Percentiles rank a stretch among this genome's conserved stretches.
These are phyloP conservation scores for Pichia paraexigua DNA, from an alignment of 805 yeast species.

Conservation along the genomic window DNA sequence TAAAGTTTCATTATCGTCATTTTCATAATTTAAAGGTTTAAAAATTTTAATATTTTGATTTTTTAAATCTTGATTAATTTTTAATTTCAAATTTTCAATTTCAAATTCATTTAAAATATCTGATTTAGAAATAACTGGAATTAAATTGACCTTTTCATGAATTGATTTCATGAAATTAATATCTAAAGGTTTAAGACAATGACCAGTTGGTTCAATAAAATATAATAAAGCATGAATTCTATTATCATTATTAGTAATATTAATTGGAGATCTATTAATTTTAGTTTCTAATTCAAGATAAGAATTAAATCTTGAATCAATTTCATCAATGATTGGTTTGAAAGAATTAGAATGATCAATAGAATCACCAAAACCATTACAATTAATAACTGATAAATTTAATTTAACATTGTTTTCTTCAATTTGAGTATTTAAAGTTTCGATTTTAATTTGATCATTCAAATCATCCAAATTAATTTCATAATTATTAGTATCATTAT, in stretches of 20 bases:
- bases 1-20: constrained; percentile 73
- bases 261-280: constrained; percentile 54
- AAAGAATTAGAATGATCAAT: constrained; percentile 74
- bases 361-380: constrained; percentile 92
- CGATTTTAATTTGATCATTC: constrained; percentile 45
- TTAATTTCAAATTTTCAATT: constrained; percentile 62
- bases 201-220: constrained; percentile 97
- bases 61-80: constrained; percentile 69
- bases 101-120: constrained; percentile 90
- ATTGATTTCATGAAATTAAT: constrained; percentile 80
- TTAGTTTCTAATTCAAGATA: constrained; percentile 87
- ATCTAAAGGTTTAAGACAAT: constrained; percentile 81
- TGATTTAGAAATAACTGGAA: constrained; percentile 91
- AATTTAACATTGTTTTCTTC: constrained; percentile 93
- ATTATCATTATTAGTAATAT: constrained; percentile 47
- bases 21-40: constrained; percentile 67
- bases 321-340: constrained; percentile 88
- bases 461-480: constrained; percentile 28
- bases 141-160: constrained; percentile 85
- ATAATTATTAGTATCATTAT: constrained; percentile 15
- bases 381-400: constrained; percentile 73
- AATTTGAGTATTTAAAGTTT: constrained; percentile 58
- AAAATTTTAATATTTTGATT: constrained; percentile 70
- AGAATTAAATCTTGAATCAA: constrained; percentile 76
- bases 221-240: constrained; percentile 91